phyloP scores from a whole-genome alignment of 1,284 basidiomycete genomes.

The Rhizoctonia solani region DNA sequence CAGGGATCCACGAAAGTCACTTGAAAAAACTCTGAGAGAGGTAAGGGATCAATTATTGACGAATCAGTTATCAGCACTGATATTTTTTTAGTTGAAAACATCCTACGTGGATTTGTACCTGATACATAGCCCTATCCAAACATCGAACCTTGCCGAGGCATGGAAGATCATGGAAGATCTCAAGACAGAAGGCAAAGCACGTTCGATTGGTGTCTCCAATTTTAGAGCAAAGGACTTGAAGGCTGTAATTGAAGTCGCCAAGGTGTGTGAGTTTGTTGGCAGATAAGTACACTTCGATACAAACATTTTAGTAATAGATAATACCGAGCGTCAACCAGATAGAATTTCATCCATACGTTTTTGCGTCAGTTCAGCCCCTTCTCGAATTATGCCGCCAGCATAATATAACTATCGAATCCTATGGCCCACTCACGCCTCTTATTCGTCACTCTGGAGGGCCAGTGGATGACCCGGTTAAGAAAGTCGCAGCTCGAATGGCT shows the following conservation, averaged over 20 bases:
- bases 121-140: constrained; percentile 47
- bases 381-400: constrained; percentile 60
- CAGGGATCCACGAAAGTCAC: constrained; percentile 41
- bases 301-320: constrained; percentile 52
- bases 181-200: constrained; percentile 46
- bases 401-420: constrained; percentile 69
- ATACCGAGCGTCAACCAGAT: constrained; percentile 78
- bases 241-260: constrained; percentile 57
- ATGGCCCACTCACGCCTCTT: constrained; percentile 55
- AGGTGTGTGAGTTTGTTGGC: constrained; percentile 46
- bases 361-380: constrained; percentile 53
- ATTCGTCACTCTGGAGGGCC: constrained; percentile 59
- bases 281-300: constrained; percentile 44
- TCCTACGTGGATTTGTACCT: constrained; percentile 48
- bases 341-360: constrained; percentile 81
- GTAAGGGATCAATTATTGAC: constrained; percentile 35
- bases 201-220: constrained; percentile 81
- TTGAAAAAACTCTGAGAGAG: constrained; percentile 45
- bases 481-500: constrained; percentile 56
- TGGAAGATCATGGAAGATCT: constrained; percentile 51
- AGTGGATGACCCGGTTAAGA: constrained; percentile 55
- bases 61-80: background rate
- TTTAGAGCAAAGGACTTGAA: constrained; percentile 69
- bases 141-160: constrained; percentile 36
- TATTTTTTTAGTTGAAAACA: constrained; percentile 13